These are phyloP conservation scores for Polyporus tsugae DNA, from an alignment of 1,284 basidiomycete species.

Conservation along the genomic window DNA sequence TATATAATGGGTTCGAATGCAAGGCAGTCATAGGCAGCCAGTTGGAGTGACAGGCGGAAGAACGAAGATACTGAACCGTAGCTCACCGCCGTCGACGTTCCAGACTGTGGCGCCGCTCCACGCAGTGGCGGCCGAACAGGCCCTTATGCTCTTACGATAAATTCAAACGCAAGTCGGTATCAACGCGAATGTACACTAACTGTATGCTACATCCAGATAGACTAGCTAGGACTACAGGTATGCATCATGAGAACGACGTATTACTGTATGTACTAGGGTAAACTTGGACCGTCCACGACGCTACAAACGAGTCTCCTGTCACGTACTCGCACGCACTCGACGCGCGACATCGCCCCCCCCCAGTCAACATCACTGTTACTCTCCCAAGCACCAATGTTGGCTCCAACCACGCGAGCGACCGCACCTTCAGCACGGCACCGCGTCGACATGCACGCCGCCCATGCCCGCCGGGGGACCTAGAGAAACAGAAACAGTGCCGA, in stretches of 20 bases:
- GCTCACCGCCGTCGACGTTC: too few relatives aligned
- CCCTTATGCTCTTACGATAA: too few relatives aligned
- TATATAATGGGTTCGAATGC: too few relatives aligned
- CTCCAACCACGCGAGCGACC: too few relatives aligned
- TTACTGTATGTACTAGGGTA: too few relatives aligned
- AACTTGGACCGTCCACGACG: background rate
- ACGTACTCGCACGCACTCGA: background rate
- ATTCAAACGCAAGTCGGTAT: background rate
- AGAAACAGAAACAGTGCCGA: too few relatives aligned
- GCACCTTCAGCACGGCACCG: background rate
- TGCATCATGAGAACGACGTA: background rate
- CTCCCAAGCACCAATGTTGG: background rate
- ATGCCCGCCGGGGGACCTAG: background rate
- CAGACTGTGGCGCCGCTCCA: too few relatives aligned
- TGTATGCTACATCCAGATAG: slow-evolving; percentile 7
- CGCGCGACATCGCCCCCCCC: background rate
- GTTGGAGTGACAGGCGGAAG: too few relatives aligned
- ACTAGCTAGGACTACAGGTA: slow-evolving; percentile 4
- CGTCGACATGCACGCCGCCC: background rate
- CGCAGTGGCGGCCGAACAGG: too few relatives aligned
- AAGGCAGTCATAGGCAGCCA: too few relatives aligned
- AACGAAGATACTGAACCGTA: too few relatives aligned
- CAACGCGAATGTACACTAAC: background rate
- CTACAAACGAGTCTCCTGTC: background rate
- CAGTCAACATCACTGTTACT: background rate